Conservation (phyloP, 148 eudicot genomes). For the Mesembryanthemum crystallinum region DNA sequence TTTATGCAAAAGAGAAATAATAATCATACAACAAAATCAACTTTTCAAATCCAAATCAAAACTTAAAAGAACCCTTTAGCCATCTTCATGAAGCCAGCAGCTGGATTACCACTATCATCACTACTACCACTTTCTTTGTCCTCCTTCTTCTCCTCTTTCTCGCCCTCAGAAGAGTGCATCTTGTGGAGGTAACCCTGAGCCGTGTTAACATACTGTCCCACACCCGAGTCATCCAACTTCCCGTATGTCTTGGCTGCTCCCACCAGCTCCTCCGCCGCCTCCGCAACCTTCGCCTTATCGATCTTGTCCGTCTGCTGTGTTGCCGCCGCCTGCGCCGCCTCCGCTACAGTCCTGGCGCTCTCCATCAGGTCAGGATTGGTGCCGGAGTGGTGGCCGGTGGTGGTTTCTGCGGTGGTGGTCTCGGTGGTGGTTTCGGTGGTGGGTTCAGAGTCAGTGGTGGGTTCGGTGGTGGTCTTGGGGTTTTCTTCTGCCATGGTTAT, state of each 20-base stretch:
- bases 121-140: not conserved
- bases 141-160: slow-evolving; percentile 3
- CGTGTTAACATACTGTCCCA: slow-evolving; percentile 42
- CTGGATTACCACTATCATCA: slow-evolving; percentile 25
- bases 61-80: slow-evolving; percentile 41
- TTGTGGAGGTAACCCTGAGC: slow-evolving; percentile 52
- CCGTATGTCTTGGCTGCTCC: slow-evolving; percentile 42
- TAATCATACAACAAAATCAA: too few relatives aligned
- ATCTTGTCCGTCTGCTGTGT: slow-evolving; percentile 20
- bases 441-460: not conserved
- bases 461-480: not conserved
- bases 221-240: slow-evolving; percentile 36
- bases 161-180: slow-evolving; percentile 12
- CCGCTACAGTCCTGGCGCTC: slow-evolving; percentile 51
- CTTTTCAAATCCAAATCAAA: too few relatives aligned
- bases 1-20: too few relatives aligned
- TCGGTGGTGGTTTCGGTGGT: not conserved
- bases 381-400: slow-evolving; percentile 18
- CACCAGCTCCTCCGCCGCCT: slow-evolving; percentile 49
- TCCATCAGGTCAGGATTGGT: slow-evolving; percentile 36
- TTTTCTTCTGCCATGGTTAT: slow-evolving; percentile 1
- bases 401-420: not conserved
- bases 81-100: slow-evolving; percentile 35
- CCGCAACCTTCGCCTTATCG: slow-evolving; percentile 48
- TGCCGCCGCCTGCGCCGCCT: slow-evolving; percentile 38